These are phyloP conservation scores for Calocybe indica DNA, from an alignment of 768 basidiomycete species.

Conservation along the genomic window DNA sequence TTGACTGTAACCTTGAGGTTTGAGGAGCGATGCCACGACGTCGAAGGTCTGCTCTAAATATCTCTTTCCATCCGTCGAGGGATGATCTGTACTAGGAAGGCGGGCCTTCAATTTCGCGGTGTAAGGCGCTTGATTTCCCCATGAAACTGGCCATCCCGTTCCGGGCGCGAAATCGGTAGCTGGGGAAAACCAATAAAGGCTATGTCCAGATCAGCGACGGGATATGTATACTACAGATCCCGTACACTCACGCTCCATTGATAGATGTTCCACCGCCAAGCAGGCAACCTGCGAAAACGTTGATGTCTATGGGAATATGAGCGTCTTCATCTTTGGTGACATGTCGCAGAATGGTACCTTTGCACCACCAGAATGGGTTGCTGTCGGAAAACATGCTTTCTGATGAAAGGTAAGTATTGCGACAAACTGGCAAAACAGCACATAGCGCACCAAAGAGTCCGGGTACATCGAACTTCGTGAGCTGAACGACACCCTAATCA, in stretches of 20 bases:
- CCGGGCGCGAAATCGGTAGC: slow-evolving; percentile 42
- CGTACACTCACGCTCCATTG: slow-evolving; percentile 49
- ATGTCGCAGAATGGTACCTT: slow-evolving; percentile 10
- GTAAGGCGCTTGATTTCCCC: slow-evolving; percentile 47
- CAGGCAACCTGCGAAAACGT: slow-evolving; percentile 58
- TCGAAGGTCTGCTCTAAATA: slow-evolving; percentile 49
- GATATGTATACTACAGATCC: background rate
- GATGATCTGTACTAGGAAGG: slow-evolving; percentile 51
- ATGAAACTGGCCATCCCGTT: slow-evolving; percentile 49
- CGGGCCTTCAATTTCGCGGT: slow-evolving; percentile 42
- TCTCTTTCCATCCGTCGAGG: slow-evolving; percentile 53
- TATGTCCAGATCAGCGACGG: slow-evolving; percentile 5
- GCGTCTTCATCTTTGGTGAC: too few relatives aligned
- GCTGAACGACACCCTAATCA: slow-evolving; percentile 21
- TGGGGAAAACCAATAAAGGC: slow-evolving; percentile 51
- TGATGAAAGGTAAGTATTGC: slow-evolving; percentile 5
- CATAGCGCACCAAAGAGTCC: slow-evolving; percentile 40
- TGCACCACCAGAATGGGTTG: slow-evolving; percentile 61
- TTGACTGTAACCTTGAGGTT: slow-evolving; percentile 41
- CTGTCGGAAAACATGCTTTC: slow-evolving; percentile 59
- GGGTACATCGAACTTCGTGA: slow-evolving; percentile 63
- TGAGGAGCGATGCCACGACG: slow-evolving; percentile 39
- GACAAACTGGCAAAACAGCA: background rate
- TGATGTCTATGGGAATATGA: slow-evolving; percentile 31
- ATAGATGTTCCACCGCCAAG: slow-evolving; percentile 59